Conservation (phyloP, 371 early-diverging fungal species). For the Cokeromyces recurvatus region DNA sequence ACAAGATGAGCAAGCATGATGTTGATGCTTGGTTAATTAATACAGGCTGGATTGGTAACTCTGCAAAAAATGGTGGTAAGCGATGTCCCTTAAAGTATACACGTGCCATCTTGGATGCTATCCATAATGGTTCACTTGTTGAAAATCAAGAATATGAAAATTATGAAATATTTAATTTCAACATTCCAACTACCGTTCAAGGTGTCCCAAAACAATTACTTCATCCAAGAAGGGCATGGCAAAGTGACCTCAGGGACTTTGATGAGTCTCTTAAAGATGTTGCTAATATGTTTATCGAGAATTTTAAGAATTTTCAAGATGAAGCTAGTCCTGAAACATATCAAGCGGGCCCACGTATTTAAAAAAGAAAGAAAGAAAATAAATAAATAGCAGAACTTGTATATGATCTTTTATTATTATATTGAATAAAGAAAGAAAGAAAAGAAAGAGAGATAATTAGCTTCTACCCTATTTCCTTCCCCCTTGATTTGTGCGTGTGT, state of each 20-base stretch:
- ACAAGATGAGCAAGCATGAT: constrained; percentile 86
- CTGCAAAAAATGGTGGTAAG: constrained; percentile 65
- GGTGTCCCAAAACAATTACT: constrained; percentile 84
- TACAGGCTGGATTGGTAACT: constrained; percentile 97
- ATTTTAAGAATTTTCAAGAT: constrained; percentile 85
- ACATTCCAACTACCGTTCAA: constrained; percentile 76
- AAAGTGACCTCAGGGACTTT: constrained; percentile 61
- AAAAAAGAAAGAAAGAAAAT: too few relatives aligned
- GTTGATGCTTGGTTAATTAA: constrained; percentile 96
- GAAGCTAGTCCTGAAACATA: constrained; percentile 74
- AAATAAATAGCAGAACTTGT: too few relatives aligned
- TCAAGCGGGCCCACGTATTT: constrained; percentile 66
- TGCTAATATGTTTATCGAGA: constrained; percentile 79
- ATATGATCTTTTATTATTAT: too few relatives aligned
- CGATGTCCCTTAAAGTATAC: constrained; percentile 95
- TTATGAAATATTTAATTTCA: constrained; percentile 81
- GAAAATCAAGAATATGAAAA: constrained; percentile 67
- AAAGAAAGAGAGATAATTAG: too few relatives aligned
- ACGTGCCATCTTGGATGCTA: constrained; percentile 95
- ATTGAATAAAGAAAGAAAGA: too few relatives aligned
- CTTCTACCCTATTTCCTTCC: too few relatives aligned
- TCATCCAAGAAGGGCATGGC: constrained; percentile 86
- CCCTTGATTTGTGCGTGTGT: too few relatives aligned
- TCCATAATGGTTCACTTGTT: constrained; percentile 86
- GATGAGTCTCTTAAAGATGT: constrained; percentile 62